phyloP scores from a whole-genome alignment of 345 rosid species.

The Hibiscus mutabilis region DNA sequence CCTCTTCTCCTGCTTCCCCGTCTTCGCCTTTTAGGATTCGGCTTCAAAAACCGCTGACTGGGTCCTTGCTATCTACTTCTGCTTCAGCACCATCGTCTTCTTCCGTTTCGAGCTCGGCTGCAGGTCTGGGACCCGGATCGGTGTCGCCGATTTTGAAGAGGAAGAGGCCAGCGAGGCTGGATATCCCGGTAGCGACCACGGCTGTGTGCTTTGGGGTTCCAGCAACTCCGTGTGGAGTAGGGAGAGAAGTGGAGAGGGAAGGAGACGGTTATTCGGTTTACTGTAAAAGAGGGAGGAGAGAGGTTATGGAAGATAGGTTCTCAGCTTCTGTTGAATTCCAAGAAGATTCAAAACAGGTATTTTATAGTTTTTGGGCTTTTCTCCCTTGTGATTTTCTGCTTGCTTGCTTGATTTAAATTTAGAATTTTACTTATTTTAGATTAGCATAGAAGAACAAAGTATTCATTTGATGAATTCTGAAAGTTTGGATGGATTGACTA shows the following conservation, averaged over 20 bases:
- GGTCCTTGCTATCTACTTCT: slow-evolving; percentile 13
- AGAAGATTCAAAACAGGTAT: slow-evolving; percentile 69
- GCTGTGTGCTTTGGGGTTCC: slow-evolving; percentile 29
- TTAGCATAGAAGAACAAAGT: neutral
- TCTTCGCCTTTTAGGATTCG: slow-evolving; percentile 64
- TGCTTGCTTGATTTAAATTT: neutral
- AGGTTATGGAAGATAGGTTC: slow-evolving; percentile 86
- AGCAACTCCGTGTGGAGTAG: slow-evolving; percentile 30
- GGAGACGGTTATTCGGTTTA: slow-evolving; percentile 64
- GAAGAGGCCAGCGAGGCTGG: slow-evolving; percentile 71
- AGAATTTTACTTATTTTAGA: neutral
- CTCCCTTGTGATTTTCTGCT: neutral
- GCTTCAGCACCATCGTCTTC: slow-evolving; percentile 17
- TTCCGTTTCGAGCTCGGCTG: slow-evolving; percentile 14
- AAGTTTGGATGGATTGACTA: neutral
- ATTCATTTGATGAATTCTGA: neutral
- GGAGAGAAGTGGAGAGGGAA: slow-evolving; percentile 45
- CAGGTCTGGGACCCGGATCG: neutral
- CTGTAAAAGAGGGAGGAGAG: slow-evolving; percentile 88
- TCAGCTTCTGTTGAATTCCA: slow-evolving; percentile 49
- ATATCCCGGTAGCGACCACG: slow-evolving; percentile 40
- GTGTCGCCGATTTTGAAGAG: slow-evolving; percentile 50
- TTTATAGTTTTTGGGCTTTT: neutral
- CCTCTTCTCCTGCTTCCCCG: slow-evolving; percentile 32
- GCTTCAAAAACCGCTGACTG: slow-evolving; percentile 46